Base-by-base conservation (phyloP, 139 green algal species). In the Tetradesmus lagerheimii region DNA sequence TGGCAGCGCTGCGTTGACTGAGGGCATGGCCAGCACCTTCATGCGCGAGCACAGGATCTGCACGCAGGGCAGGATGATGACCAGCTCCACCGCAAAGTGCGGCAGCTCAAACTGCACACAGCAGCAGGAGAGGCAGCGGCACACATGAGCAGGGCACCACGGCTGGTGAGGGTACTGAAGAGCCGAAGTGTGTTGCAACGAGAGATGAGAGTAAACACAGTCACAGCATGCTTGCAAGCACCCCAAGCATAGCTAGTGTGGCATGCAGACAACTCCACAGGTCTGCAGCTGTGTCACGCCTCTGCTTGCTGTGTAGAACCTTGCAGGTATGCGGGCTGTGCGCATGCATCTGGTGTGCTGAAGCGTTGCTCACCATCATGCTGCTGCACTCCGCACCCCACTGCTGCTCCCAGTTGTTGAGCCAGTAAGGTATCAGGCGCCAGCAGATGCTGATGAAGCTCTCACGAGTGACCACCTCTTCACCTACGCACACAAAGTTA, bases 321-420 rank as follows among this genome's bases (percentile, higher is more conserved):
- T 62, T 2, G 47, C 47, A 62, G 47, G 47, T 62, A 62, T 14
- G 20, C 8, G 12, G 20, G 8, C 8, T 62, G 47, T 14, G 18
- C 12, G 20, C 20, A 71, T 2, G 2, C 57, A 71, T 71, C 23
- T 31, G 57, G 20, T 71, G 57, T n/a, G 3, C 20, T 27, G 76
- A 2, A 14, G 15, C 34, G n/a, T 34, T 29, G 35, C 23, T 71
- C 57, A 71, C 57, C 62, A 93, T 94, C 92, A 96, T 94, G 88
- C 78, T 92, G 35, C 76, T 92, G 82, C 92, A 94, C 87, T 96
- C 94, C 1, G 91, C 93, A 4, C 94, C 94, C 94, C 92, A 96
- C 71, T 95, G 90, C 89, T 96, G 93, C 92, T 98, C 96, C 96
- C 96, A 98, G 87, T 96, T 94, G 92, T 98, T 98, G 31, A 98